phyloP scores from a whole-genome alignment of 2,329 filamentous ascomycete species.

The Apiospora arundinis region DNA sequence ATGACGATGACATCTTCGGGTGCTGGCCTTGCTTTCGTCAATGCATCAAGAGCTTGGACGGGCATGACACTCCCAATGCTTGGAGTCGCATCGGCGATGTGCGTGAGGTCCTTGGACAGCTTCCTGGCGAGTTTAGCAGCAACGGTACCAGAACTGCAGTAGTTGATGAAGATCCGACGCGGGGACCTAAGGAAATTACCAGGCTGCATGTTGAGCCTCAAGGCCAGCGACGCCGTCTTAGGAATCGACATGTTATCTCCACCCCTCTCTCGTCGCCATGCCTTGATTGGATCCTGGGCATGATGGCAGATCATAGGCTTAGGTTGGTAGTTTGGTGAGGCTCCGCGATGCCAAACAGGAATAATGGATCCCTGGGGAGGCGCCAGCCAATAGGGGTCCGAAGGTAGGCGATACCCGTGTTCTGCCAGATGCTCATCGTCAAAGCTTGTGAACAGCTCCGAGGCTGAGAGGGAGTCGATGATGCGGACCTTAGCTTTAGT shows the following conservation, averaged over 20 bases:
- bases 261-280: conserved; percentile 30
- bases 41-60: conserved; percentile 16
- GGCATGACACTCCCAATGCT: conserved; percentile 8
- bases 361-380: conserved; percentile 37
- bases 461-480: conserved; percentile 36
- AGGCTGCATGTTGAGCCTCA: background rate
- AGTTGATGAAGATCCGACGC: conserved; percentile 26
- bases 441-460: conserved; percentile 33
- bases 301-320: conserved; percentile 39
- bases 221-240: background rate
- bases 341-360: conserved; percentile 37
- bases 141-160: conserved; percentile 32
- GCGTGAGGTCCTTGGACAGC: conserved; percentile 24
- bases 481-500: conserved; percentile 32
- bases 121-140: conserved; percentile 30
- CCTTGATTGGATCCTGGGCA: conserved; percentile 36
- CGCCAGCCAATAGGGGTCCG: conserved; percentile 36
- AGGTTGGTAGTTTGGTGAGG: conserved; percentile 38
- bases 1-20: conserved; percentile 13
- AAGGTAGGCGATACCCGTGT: conserved; percentile 34
- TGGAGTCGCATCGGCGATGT: background rate
- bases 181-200: background rate
- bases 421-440: conserved; percentile 34
- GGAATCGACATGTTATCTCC: background rate
- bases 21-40: background rate